A percentile compares a stretch with the other conserved stretches of the same genome.
These are phyloP conservation scores for Misopates orontium DNA, from an alignment of 257 asterid species.

Conservation along the genomic window DNA sequence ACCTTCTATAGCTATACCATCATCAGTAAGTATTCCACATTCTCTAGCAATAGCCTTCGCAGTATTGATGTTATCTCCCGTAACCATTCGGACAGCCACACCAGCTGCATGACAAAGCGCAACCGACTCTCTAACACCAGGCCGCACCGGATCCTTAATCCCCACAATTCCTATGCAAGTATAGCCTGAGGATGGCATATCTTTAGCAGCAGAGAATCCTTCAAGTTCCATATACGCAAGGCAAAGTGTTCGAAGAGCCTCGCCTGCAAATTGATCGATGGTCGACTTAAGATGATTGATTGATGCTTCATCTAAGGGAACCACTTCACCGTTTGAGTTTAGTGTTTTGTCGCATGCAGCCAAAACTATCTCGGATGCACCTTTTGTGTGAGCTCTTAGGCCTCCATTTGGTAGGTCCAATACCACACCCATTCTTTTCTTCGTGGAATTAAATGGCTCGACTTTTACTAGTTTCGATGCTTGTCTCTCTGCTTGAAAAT, in stretches of 20 bases:
- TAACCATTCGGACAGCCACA: slow-evolving; percentile 86
- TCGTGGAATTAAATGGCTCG: slow-evolving; percentile 89
- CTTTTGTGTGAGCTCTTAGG: slow-evolving; percentile 72
- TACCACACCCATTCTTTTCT: slow-evolving; percentile 79
- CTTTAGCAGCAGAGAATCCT: slow-evolving; percentile 51
- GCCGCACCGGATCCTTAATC: slow-evolving; percentile 91
- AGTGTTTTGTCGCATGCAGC: slow-evolving; percentile 75
- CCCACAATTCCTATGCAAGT: slow-evolving; percentile 80
- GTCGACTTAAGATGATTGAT: slow-evolving; percentile 41
- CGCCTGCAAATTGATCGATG: slow-evolving; percentile 68
- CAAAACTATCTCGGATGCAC: slow-evolving; percentile 85
- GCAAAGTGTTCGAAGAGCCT: slow-evolving; percentile 85
- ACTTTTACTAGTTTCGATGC: slow-evolving; percentile 56
- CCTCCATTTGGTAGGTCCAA: slow-evolving; percentile 73
- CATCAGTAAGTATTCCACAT: slow-evolving; percentile 94
- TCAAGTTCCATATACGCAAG: slow-evolving; percentile 80
- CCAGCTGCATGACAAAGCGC: slow-evolving; percentile 93
- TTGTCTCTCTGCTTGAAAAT: slow-evolving; percentile 52
- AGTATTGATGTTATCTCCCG: slow-evolving; percentile 91
- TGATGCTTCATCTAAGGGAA: slow-evolving; percentile 52
- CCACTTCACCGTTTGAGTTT: slow-evolving; percentile 57
- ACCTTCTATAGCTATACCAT: slow-evolving; percentile 92
- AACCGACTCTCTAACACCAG: slow-evolving; percentile 88
- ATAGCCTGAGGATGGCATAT: slow-evolving; percentile 69
- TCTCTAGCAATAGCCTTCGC: slow-evolving; percentile 94